A percentile compares a stretch with the other conserved stretches of the same genome.
Conservation (phyloP, 129 eudicot species). For the Lonicera japonica region DNA sequence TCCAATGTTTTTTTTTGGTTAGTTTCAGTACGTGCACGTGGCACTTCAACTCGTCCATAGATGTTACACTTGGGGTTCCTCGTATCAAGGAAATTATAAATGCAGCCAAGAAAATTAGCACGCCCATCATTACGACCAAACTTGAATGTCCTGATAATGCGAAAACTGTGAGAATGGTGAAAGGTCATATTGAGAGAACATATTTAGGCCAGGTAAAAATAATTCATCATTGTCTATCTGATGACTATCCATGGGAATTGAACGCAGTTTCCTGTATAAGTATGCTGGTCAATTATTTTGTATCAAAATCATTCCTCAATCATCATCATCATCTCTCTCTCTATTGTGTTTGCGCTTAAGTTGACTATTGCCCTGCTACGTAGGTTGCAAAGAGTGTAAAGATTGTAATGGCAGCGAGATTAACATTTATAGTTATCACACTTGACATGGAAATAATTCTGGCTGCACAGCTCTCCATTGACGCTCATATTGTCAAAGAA, state of each 20-base stretch:
- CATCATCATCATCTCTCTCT: background rate
- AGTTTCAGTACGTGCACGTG: constrained; percentile 9
- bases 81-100: constrained; percentile 89
- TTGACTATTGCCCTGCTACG: constrained; percentile 9
- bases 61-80: constrained; percentile 99
- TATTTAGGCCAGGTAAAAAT: constrained; percentile 69
- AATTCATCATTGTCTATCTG: background rate
- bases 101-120: constrained; percentile 82
- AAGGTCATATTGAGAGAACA: constrained; percentile 84
- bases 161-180: constrained; percentile 45
- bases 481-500: constrained; percentile 62
- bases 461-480: constrained; percentile 46
- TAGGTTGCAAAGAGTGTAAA: constrained; percentile 89
- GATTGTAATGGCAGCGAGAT: constrained; percentile 56
- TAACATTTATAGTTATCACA: constrained; percentile 50
- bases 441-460: constrained; percentile 71
- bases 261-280: no score
- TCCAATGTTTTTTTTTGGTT: background rate
- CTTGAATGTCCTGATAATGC: constrained; percentile 39
- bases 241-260: no score
- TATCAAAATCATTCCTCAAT: background rate
- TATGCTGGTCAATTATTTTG: no score
- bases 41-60: constrained; percentile 45
- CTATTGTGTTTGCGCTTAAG: background rate
- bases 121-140: constrained; percentile 75